Conservation (phyloP, 2,329 filamentous ascomycete genomes). For the Myriangium duriaei region DNA sequence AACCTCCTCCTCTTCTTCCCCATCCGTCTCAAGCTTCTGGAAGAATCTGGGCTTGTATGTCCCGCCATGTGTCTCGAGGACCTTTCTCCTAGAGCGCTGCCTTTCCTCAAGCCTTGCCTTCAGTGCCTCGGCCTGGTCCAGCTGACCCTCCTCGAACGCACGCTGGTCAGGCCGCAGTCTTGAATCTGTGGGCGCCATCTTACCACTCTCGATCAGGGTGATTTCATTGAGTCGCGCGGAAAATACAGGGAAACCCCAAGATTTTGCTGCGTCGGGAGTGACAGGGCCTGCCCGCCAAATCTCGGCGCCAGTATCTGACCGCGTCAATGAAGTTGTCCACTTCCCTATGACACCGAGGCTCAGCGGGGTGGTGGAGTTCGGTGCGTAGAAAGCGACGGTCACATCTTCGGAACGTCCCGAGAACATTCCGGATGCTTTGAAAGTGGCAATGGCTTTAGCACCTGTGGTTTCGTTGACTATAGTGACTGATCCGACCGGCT, state of each 20-base stretch:
- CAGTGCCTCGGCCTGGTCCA: conserved; percentile 71
- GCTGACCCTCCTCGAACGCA: conserved; percentile 64
- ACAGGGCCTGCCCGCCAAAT: conserved; percentile 71
- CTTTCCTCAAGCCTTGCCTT: conserved; percentile 78
- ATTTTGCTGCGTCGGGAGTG: conserved; percentile 64
- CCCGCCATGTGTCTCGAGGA: conserved; percentile 63
- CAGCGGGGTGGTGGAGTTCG: conserved; percentile 40
- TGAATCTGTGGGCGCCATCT: conserved; percentile 69
- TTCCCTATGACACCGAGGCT: conserved; percentile 63
- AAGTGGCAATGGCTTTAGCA: conserved; percentile 73
- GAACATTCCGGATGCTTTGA: conserved; percentile 95
- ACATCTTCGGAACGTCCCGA: conserved; percentile 89
- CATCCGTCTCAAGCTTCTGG: conserved; percentile 42
- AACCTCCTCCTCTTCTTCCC: conserved; percentile 30
- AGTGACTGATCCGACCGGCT: conserved; percentile 83
- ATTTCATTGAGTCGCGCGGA: conserved; percentile 80
- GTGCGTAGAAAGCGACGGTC: conserved; percentile 56
- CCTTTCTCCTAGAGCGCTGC: conserved; percentile 61
- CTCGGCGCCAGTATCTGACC: conserved; percentile 50
- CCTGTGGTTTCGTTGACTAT: conserved; percentile 75
- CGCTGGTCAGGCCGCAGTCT: conserved; percentile 79
- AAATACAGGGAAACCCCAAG: conserved; percentile 81
- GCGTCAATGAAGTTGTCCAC: conserved; percentile 65
- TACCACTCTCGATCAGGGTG: conserved; percentile 62
- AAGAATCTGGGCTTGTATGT: conserved; percentile 75